Base-by-base conservation (phyloP, 257 asterid species). In the Salvia rosmarinus region DNA sequence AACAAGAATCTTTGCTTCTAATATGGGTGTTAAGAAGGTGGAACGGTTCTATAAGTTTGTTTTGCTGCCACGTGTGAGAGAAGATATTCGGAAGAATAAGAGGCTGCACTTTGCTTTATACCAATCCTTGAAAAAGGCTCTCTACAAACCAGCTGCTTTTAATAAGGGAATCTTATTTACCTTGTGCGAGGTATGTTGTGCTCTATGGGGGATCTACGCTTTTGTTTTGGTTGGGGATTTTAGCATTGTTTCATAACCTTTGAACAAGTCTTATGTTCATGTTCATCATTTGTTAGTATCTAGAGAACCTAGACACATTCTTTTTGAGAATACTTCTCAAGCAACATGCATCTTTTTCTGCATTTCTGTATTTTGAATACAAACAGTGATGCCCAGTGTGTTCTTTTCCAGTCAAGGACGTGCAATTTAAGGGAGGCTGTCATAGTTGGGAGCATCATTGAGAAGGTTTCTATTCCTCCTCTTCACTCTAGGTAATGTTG, bases 121-220 rank as follows among this genome's bases (percentile, higher is more conserved):
- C 79, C 97, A 90, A 40, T 85, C 98, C 69, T 69, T 92, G 85
- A 92, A 85, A 77, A 92, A 92, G 80, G 82, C 89, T 76, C 79
- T 90, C 39, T 92, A 85, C 64, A 92, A 92, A 73, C 98, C 98
- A 34, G 98, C 96, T 69, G 97, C 98, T 70, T 92, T 92, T 82
- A 92, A 90, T 67, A 92, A 84, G 87, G 98, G 98, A 73, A 83
- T 92, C 47, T 79, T 90, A 82, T 74, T 90, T 68, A 81, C 98
- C 16, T 81, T 92, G 64, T 92, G 98, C 39, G 95, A 92, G 98
- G 98, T 92, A 82, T 37, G 64, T 70, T 35, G 55, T 16, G 7
- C 47, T 44, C 35, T 50, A 10, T 56, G 56, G 52, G 47, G 23
- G 23, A 70, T 60, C 56, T 39, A 9, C 12, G 2, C 11, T 39